Percentiles rank a stretch among this genome's conserved stretches.
phyloP scores from a whole-genome alignment of 2,329 filamentous ascomycete genomes.

The Pseudocercospora ulei region DNA sequence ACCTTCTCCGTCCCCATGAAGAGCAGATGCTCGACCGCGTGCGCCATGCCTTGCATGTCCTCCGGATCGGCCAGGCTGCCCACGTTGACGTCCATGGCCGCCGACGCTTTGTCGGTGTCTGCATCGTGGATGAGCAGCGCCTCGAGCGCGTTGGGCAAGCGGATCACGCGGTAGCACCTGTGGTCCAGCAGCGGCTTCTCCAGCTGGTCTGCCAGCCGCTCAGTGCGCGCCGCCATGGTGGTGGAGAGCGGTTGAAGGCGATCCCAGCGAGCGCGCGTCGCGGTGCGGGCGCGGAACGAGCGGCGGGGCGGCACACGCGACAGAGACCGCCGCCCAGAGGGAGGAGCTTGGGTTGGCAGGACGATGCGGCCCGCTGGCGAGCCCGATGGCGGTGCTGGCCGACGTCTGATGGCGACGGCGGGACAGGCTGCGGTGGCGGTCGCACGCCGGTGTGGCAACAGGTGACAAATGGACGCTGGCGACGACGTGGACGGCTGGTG shows the following conservation, averaged over 20 bases:
- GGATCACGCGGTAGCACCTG: constrained; percentile 76
- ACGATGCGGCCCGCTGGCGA: background rate
- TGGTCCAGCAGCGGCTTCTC: constrained; percentile 81
- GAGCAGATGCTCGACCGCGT: constrained; percentile 88
- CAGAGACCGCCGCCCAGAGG: background rate
- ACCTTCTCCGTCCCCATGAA: constrained; percentile 99
- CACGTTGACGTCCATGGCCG: constrained; percentile 88
- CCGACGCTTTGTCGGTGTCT: constrained; percentile 92
- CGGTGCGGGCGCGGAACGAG: background rate
- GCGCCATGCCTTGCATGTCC: constrained; percentile 88
- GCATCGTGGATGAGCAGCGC: constrained; percentile 86
- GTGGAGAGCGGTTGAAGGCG: constrained; percentile 9
- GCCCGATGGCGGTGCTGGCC: background rate
- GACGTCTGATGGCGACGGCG: constrained; percentile 5
- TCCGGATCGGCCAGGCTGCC: constrained; percentile 88
- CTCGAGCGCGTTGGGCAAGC: constrained; percentile 77
- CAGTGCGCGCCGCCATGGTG: constrained; percentile 20
- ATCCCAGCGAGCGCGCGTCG: background rate
- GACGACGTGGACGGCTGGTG: background rate
- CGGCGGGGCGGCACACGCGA: constrained; percentile 1
- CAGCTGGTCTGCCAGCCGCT: constrained; percentile 53
- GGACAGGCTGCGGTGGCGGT: background rate
- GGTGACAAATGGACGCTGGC: background rate
- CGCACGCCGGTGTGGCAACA: background rate
- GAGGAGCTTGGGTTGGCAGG: background rate